phyloP scores from a whole-genome alignment of 2,329 filamentous ascomycete species.

The Furcasterigmium furcatum region DNA sequence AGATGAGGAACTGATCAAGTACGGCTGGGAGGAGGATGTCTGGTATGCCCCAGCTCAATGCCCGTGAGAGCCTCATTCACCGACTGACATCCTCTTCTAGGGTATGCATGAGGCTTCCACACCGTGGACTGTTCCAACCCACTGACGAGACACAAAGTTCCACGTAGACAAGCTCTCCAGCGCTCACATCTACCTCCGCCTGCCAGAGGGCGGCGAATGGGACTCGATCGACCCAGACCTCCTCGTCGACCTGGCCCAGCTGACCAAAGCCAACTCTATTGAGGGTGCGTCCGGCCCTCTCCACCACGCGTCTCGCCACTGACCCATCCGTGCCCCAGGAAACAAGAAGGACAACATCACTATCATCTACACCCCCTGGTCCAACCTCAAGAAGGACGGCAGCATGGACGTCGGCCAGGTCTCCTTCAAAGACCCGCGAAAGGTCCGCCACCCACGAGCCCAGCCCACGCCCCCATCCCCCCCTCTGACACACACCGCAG shows the following conservation, averaged over 20 bases:
- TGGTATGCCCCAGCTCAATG: slow-evolving; percentile 76
- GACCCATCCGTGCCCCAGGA: slow-evolving; percentile 46
- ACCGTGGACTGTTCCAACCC: neutral
- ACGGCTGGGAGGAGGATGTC: slow-evolving; percentile 92
- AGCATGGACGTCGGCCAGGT: slow-evolving; percentile 96
- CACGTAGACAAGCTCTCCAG: slow-evolving; percentile 97
- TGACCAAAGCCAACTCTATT: slow-evolving; percentile 98
- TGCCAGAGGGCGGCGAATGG: slow-evolving; percentile 78
- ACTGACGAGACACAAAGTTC: slow-evolving; percentile 55
- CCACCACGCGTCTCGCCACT: neutral
- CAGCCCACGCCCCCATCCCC: no score
- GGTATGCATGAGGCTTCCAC: slow-evolving; percentile 19
- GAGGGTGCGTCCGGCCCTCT: slow-evolving; percentile 58
- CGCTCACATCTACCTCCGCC: slow-evolving; percentile 91
- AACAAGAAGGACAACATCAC: slow-evolving; percentile 99
- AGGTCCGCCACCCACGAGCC: slow-evolving; percentile 31
- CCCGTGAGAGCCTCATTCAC: neutral
- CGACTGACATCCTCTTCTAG: slow-evolving; percentile 12
- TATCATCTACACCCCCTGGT: slow-evolving; percentile 96
- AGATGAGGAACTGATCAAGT: slow-evolving; percentile 97
- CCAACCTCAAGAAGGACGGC: slow-evolving; percentile 91
- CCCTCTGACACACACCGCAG: slow-evolving; percentile 25
- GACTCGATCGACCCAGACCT: slow-evolving; percentile 73
- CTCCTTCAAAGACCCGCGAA: slow-evolving; percentile 84
- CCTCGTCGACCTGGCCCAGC: slow-evolving; percentile 84